phyloP scores from a whole-genome alignment of 306 rosid genomes.

The Pyrus bretschneideri region DNA sequence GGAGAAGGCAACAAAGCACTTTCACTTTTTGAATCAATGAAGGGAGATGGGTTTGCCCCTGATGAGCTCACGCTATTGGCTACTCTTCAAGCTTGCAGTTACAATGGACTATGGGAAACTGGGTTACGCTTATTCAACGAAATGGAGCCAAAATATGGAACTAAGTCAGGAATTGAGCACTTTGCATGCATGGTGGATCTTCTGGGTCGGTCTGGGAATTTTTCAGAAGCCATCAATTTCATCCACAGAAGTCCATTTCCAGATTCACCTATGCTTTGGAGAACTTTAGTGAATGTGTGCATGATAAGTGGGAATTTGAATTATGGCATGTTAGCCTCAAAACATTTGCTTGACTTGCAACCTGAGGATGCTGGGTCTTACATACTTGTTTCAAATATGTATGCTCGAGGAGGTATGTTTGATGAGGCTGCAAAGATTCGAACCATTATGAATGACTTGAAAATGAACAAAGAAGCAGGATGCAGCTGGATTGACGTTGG shows the following conservation, averaged over 20 bases:
- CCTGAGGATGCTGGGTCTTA: constrained; percentile 43
- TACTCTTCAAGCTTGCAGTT: constrained; percentile 49
- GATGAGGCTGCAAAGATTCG: constrained; percentile 49
- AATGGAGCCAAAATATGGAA: constrained; percentile 34
- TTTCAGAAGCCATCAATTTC: constrained; percentile 24
- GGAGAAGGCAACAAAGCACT: constrained; percentile 34
- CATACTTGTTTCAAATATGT: constrained; percentile 45
- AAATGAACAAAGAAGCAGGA: constrained; percentile 44
- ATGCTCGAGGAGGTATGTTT: constrained; percentile 35
- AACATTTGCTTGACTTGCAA: constrained; percentile 39
- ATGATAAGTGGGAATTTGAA: constrained; percentile 30
- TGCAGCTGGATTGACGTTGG: constrained; percentile 42
- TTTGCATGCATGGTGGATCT: constrained; percentile 38
- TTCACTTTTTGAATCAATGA: constrained; percentile 37
- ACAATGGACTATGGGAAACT: constrained; percentile 38
- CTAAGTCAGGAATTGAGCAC: constrained; percentile 37
- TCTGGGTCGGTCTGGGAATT: constrained; percentile 34
- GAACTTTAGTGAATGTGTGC: constrained; percentile 44
- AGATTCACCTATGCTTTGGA: constrained; percentile 45
- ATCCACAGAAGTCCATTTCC: constrained; percentile 31
- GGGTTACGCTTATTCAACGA: constrained; percentile 42
- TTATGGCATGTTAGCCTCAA: constrained; percentile 36
- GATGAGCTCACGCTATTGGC: constrained; percentile 40
- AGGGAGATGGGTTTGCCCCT: constrained; percentile 36
- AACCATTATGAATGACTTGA: constrained; percentile 45